phyloP scores from a whole-genome alignment of 306 rosid species.

The Erythrophleum fordii region DNA sequence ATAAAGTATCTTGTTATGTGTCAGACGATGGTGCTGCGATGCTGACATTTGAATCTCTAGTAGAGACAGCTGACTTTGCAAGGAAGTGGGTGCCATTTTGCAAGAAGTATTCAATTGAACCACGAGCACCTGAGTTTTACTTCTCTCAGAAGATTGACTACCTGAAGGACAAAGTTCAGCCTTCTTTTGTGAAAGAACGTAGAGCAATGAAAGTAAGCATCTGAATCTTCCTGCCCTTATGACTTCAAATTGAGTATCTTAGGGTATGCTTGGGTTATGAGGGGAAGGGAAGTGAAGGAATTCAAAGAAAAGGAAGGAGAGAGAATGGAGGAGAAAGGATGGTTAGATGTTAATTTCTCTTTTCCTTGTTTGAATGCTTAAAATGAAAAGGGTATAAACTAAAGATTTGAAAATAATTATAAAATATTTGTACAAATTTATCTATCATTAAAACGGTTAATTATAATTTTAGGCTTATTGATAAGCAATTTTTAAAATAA shows the following conservation, averaged over 20 bases:
- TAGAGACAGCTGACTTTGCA: constrained; percentile 93
- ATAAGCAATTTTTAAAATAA: no score
- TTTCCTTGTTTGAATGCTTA: no score
- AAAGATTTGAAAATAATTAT: no score
- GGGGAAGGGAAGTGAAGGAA: no score
- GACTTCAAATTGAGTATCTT: constrained; percentile 16
- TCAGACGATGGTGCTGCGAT: constrained; percentile 99
- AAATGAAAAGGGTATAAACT: no score
- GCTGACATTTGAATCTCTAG: constrained; percentile 91
- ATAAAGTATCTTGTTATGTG: constrained; percentile 93
- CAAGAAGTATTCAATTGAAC: constrained; percentile 87
- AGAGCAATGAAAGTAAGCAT: constrained; percentile 91
- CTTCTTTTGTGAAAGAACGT: constrained; percentile 98
- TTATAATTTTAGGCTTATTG: no score
- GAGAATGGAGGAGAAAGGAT: no score
- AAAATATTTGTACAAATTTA: no score
- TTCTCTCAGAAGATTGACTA: constrained; percentile 98
- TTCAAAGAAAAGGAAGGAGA: no score
- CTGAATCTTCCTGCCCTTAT: constrained; percentile 29
- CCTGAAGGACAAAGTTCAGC: constrained; percentile 90
- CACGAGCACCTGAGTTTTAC: constrained; percentile 97
- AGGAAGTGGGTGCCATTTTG: constrained; percentile 98
- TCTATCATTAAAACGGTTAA: no score
- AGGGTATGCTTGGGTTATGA: not conserved
- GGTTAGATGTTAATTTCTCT: no score